Evolutionary conservation across 768 basidiomycete species (phyloP).

Genomic region (Leccinellum albellum): DNA sequence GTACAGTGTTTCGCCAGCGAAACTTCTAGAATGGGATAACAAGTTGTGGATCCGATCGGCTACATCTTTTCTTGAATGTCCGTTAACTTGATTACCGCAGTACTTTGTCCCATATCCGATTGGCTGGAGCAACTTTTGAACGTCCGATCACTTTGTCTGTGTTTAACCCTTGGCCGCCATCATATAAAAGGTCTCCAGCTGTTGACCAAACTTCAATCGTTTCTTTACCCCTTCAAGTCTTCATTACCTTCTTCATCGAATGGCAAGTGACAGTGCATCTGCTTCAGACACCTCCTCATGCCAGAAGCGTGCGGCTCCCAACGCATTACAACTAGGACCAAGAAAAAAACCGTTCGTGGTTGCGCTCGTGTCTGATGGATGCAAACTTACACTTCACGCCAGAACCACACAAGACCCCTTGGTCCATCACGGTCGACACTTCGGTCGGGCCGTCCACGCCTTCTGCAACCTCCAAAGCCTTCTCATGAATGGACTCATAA

Average conservation of each 20-base stretch:
- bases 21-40: neutral
- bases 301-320: neutral
- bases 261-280: neutral
- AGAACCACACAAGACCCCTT: neutral
- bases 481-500: neutral
- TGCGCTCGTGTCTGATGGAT: neutral
- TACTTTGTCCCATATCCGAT: neutral
- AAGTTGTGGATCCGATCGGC: neutral
- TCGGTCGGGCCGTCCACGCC: neutral
- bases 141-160: neutral
- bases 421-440: neutral
- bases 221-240: neutral
- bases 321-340: neutral
- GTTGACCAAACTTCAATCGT: neutral
- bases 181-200: neutral
- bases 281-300: neutral
- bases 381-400: neutral
- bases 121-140: neutral
- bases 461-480: neutral
- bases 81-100: neutral
- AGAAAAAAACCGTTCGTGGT: neutral
- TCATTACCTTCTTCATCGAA: neutral
- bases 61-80: neutral
- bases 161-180: neutral
- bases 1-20: neutral